These are phyloP conservation scores for Globisporangium sylvaticum DNA, from an alignment of 352 stramenopile species.

Conservation along the genomic window DNA sequence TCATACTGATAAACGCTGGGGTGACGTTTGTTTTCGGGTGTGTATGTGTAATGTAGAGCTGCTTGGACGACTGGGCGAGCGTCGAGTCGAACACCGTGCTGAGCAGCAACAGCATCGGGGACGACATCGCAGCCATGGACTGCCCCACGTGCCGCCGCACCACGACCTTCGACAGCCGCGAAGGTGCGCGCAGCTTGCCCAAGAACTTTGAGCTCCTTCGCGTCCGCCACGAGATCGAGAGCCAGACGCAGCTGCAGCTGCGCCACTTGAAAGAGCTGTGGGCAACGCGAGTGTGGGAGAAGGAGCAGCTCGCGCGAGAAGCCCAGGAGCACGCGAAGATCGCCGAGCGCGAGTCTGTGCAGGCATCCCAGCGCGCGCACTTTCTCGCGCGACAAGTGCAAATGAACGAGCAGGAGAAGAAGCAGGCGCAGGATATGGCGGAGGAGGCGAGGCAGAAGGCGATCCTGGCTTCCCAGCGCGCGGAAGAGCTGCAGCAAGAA, in stretches of 20 bases:
- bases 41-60: slow-evolving; percentile 28
- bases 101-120: slow-evolving; percentile 11
- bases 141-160: slow-evolving; percentile 69
- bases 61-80: slow-evolving; percentile 59
- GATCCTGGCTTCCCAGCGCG: slow-evolving; percentile 57
- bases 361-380: slow-evolving; percentile 60
- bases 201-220: slow-evolving; percentile 86
- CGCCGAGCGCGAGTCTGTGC: slow-evolving; percentile 69
- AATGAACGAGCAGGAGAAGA: slow-evolving; percentile 84
- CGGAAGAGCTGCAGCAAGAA: slow-evolving; percentile 67
- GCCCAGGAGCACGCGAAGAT: slow-evolving; percentile 67
- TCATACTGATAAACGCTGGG: background rate
- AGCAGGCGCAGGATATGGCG: slow-evolving; percentile 57
- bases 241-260: slow-evolving; percentile 57
- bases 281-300: slow-evolving; percentile 63
- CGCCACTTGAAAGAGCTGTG: slow-evolving; percentile 44
- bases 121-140: slow-evolving; percentile 38
- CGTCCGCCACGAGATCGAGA: slow-evolving; percentile 81
- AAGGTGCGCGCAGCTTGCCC: slow-evolving; percentile 51
- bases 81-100: slow-evolving; percentile 24
- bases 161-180: slow-evolving; percentile 39
- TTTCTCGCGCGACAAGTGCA: slow-evolving; percentile 75
- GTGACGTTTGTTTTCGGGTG: background rate
- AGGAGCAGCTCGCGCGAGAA: slow-evolving; percentile 64
- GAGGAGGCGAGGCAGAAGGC: slow-evolving; percentile 61